Base-by-base conservation (phyloP, 306 rosid species). In the Comarum palustre region DNA sequence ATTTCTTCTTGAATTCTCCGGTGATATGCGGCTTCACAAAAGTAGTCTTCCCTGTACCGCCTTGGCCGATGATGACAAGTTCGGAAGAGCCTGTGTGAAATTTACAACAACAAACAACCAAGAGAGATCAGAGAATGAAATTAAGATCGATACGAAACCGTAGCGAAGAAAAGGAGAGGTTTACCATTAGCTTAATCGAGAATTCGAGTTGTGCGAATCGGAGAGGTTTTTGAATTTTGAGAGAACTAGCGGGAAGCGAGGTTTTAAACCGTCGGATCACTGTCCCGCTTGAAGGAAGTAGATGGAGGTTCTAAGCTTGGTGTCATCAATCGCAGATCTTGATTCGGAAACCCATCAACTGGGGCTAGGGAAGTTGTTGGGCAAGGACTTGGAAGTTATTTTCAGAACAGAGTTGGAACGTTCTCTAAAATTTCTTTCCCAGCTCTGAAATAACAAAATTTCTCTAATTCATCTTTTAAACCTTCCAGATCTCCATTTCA, bases 41-140 rank as follows among this genome's bases (percentile, higher is more conserved):
- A 45, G 79, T 79, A 20, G 79, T 74, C 48, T 79, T 73, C 19
- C 79, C 83, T 74, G 75, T 51, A 47, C 84, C 84, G 9, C 84
- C 84, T 25, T 81, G 81, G 71, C 84, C 84, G 41, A 76, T 81
- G 41, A 81, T 72, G 12, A 81, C 84, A 15, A 77, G 81, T 68
- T 77, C 15, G 78, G 54, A 27, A 73, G 36, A 13, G 78, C 81
- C 84, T 71, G 36, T 9, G 19, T 20, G 5, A 32, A 3, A 11
- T 1, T 13, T 1, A 2, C 5, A 59, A 9, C 27, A 32, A 32
- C 36, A 32, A 57, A 71, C 9, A 51, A 63, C 29, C 6, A 76
- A 10, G 31, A 10, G 31, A 43, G 5, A 76, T 42, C n/a, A 66
- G 14, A 29, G 59, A 34, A 1, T 0, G 22, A 43, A 5, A n/a